Evolutionary conservation across 768 basidiomycete genomes (phyloP).

Genomic region (Suillus alpinus): DNA sequence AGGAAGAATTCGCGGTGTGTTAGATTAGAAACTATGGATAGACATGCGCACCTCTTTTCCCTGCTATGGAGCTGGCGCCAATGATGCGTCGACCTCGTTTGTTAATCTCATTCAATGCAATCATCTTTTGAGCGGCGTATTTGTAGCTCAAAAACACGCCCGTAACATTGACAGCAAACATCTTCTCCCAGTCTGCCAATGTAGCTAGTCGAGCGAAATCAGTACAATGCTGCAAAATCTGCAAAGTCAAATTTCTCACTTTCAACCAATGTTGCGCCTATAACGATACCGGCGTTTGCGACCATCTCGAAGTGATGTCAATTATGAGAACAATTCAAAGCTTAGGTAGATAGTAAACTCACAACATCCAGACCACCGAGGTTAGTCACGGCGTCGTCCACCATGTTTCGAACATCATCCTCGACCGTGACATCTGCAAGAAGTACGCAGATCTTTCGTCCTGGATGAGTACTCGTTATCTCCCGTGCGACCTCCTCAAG

Average conservation of each 20-base stretch:
- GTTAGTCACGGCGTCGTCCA: slow-evolving; percentile 26
- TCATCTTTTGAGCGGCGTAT: too few relatives aligned
- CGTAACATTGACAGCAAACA: slow-evolving; percentile 32
- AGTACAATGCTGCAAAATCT: background rate
- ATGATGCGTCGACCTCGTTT: slow-evolving; percentile 35
- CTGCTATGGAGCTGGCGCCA: slow-evolving; percentile 30
- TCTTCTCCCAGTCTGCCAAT: slow-evolving; percentile 28
- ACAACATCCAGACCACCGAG: slow-evolving; percentile 51
- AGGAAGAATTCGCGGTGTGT: background rate
- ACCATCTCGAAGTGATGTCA: slow-evolving; percentile 17
- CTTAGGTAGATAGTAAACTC: too few relatives aligned
- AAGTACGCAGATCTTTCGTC: slow-evolving; percentile 23
- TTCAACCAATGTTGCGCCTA: slow-evolving; percentile 1
- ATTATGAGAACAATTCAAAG: background rate
- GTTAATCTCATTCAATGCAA: slow-evolving; percentile 26
- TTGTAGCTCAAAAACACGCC: too few relatives aligned
- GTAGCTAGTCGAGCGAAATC: slow-evolving; percentile 15
- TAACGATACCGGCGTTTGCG: slow-evolving; percentile 22
- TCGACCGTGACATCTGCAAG: slow-evolving; percentile 43
- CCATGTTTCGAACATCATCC: slow-evolving; percentile 38
- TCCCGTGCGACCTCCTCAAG: slow-evolving; percentile 24
- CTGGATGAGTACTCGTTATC: slow-evolving; percentile 22
- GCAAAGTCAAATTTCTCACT: slow-evolving; percentile 8
- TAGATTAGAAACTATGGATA: background rate
- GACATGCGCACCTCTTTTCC: slow-evolving; percentile 10